Evolutionary conservation across 2,329 filamentous ascomycete species (phyloP).

Genomic region (Tolypocladium amazonense): DNA sequence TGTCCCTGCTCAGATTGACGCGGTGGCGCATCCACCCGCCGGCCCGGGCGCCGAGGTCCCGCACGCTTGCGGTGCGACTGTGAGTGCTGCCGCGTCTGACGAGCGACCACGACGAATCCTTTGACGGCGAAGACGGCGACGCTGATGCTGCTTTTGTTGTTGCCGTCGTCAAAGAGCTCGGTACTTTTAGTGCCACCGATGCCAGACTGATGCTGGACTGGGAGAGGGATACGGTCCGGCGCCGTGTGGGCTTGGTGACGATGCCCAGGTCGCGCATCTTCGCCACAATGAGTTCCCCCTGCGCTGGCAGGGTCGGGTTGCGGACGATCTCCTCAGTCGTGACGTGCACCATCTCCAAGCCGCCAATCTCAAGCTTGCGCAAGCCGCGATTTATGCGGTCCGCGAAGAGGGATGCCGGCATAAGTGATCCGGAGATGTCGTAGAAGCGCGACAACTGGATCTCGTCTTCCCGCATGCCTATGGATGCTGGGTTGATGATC

Average conservation of each 20-base stretch:
- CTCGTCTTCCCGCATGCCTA: conserved; percentile 28
- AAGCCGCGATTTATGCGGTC: conserved; percentile 32
- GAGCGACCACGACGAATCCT: background rate
- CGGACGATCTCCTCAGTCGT: conserved; percentile 38
- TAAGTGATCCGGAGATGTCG: conserved; percentile 37
- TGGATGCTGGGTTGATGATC: conserved; percentile 26
- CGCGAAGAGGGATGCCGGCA: conserved; percentile 37
- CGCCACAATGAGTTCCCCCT: conserved; percentile 30
- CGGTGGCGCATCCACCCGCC: conserved; percentile 17
- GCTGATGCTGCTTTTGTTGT: conserved; percentile 1
- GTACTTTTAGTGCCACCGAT: background rate
- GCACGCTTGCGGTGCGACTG: conserved; percentile 8
- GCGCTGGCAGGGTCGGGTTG: conserved; percentile 36
- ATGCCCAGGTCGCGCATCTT: conserved; percentile 13
- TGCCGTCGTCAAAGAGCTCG: background rate
- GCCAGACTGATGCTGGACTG: background rate
- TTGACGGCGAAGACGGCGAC: conserved; percentile 4
- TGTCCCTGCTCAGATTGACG: conserved; percentile 6
- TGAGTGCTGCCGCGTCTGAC: conserved; percentile 2
- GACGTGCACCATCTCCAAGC: conserved; percentile 26
- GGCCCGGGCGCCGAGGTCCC: conserved; percentile 13
- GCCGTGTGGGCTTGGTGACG: conserved; percentile 7
- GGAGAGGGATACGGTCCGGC: conserved; percentile 3
- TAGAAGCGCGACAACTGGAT: conserved; percentile 38
- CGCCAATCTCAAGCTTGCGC: conserved; percentile 22